phyloP scores from a whole-genome alignment of 1,284 basidiomycete genomes.

The Vanrija humicola region DNA sequence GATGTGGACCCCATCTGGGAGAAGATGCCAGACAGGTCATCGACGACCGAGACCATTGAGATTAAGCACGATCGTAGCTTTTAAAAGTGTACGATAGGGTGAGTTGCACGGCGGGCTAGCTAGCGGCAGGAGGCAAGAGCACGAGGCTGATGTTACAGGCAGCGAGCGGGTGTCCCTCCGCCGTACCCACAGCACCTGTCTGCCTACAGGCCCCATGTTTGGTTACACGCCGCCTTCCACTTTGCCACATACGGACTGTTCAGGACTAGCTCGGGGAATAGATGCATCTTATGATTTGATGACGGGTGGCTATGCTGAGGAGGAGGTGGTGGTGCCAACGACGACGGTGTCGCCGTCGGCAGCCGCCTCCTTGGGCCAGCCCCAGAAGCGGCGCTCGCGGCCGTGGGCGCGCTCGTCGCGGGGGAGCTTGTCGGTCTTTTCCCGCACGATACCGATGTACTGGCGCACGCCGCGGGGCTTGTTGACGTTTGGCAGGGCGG shows the following conservation, averaged over 20 bases:
- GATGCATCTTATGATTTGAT: slow-evolving; percentile 13
- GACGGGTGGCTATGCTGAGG: background rate
- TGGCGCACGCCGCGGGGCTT: slow-evolving; percentile 53
- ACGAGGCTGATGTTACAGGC: background rate
- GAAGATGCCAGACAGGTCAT: slow-evolving; percentile 66
- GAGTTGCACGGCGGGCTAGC: background rate
- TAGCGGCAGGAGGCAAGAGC: background rate
- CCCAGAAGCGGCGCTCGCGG: slow-evolving; percentile 47
- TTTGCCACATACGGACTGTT: background rate
- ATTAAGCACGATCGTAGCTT: slow-evolving; percentile 67
- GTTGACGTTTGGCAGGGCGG: slow-evolving; percentile 27
- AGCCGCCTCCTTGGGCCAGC: slow-evolving; percentile 31
- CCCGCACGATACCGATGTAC: slow-evolving; percentile 76
- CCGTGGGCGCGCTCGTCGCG: slow-evolving; percentile 68
- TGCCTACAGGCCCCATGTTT: background rate
- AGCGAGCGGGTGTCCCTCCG: too few species aligned
- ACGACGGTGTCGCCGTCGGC: background rate
- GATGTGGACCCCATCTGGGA: slow-evolving; percentile 95
- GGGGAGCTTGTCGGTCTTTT: slow-evolving; percentile 74
- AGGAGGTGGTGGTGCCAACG: background rate
- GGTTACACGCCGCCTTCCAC: background rate
- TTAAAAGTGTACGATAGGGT: background rate
- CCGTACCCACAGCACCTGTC: background rate
- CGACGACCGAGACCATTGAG: slow-evolving; percentile 58
- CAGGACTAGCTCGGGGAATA: slow-evolving; percentile 6